Evolutionary conservation across 2,329 filamentous ascomycete species (phyloP).

Genomic region (Chrysoporthe cubensis): DNA sequence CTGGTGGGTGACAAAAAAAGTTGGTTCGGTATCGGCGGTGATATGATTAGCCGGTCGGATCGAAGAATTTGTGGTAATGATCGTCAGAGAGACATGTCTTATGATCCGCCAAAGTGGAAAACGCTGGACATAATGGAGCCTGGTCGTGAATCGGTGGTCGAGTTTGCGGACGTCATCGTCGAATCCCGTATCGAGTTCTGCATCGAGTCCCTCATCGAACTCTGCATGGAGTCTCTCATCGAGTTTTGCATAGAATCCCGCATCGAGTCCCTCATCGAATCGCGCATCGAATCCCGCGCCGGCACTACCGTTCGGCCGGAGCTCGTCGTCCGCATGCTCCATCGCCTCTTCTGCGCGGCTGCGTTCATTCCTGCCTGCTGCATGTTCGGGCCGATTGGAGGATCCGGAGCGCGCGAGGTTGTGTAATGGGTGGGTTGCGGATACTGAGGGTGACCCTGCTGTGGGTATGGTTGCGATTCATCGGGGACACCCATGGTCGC

Average conservation of each 20-base stretch:
- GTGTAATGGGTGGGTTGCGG: conserved; percentile 25
- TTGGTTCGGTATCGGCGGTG: conserved; percentile 1
- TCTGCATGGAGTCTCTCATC: conserved; percentile 11
- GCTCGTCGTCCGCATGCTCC: conserved; percentile 29
- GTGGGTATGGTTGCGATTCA: conserved; percentile 25
- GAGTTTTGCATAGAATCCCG: conserved; percentile 18
- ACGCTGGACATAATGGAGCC: conserved; percentile 30
- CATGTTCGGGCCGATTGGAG: conserved; percentile 27
- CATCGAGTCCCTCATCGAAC: background rate
- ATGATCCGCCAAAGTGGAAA: conserved; percentile 29
- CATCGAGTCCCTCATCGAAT: conserved; percentile 15
- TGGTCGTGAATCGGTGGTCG: conserved; percentile 24
- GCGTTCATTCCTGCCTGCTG: conserved; percentile 20
- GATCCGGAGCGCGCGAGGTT: conserved; percentile 26
- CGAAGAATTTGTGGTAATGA: conserved; percentile 6
- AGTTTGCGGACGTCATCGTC: conserved; percentile 20
- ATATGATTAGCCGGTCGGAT: conserved; percentile 5
- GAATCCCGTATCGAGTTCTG: conserved; percentile 20
- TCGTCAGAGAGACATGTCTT: conserved; percentile 8
- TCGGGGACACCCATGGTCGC: conserved; percentile 25
- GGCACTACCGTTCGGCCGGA: conserved; percentile 27
- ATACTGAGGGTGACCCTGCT: conserved; percentile 25
- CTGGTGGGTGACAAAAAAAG: background rate
- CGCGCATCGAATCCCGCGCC: conserved; percentile 23
- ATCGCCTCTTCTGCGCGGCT: conserved; percentile 27